Conservation (phyloP, 176 grass and related monocot species). For the Phoenix dactylifera region DNA sequence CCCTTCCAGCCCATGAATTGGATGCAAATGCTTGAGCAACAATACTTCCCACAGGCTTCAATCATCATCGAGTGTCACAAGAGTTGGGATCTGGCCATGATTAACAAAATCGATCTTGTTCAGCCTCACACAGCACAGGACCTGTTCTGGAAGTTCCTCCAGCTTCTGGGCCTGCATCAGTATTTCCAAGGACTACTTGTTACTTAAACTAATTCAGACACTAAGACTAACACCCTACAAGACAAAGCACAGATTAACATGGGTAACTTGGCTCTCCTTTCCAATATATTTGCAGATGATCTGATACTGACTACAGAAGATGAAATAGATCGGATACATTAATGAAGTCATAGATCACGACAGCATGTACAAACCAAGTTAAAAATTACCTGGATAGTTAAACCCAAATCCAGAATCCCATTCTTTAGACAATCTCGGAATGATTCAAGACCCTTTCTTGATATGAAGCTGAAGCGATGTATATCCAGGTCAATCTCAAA, state of each 20-base stretch:
- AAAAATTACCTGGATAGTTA: slow-evolving; percentile 68
- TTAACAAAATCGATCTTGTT: slow-evolving; percentile 90
- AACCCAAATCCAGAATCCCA: slow-evolving; percentile 64
- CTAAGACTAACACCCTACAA: too few relatives aligned
- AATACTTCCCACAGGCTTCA: slow-evolving; percentile 2
- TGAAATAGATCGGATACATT: too few relatives aligned
- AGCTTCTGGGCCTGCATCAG: slow-evolving; percentile 71
- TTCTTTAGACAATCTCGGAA: slow-evolving; percentile 64
- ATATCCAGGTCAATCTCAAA: slow-evolving; percentile 94
- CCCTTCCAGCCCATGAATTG: too few relatives aligned
- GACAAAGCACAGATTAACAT: too few relatives aligned
- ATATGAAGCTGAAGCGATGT: slow-evolving; percentile 84
- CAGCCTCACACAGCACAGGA: slow-evolving; percentile 76
- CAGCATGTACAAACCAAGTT: too few relatives aligned
- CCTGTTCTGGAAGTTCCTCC: slow-evolving; percentile 88
- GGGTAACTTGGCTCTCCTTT: too few relatives aligned
- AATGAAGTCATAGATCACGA: too few relatives aligned
- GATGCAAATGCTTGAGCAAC: too few relatives aligned
- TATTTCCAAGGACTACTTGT: too few relatives aligned
- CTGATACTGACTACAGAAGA: too few relatives aligned
- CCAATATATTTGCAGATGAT: too few relatives aligned
- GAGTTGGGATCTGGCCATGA: slow-evolving; percentile 69
- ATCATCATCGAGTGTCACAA: slow-evolving; percentile 50
- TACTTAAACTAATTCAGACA: too few relatives aligned
- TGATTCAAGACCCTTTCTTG: slow-evolving; percentile 71